A percentile compares a stretch with the other conserved stretches of the same genome.
Evolutionary conservation across 2,329 filamentous ascomycete species (phyloP).

Genomic region (Aspergillus pseudoterreus): DNA sequence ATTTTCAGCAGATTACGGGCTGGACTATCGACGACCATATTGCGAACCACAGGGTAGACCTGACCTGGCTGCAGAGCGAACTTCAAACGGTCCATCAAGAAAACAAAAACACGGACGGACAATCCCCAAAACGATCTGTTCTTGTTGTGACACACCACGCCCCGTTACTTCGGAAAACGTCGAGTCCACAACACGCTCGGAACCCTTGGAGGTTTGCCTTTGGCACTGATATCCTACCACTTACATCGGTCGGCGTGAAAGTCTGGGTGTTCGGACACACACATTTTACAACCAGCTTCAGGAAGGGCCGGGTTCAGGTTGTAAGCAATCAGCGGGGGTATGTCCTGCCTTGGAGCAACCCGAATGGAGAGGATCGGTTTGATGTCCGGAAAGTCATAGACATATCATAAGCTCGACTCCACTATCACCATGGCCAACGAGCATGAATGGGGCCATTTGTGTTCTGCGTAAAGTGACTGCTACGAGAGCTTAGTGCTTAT

Average conservation of each 20-base stretch:
- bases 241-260: constrained; percentile 25
- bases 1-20: constrained; percentile 52
- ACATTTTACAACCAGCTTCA: constrained; percentile 42
- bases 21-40: constrained; percentile 55
- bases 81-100: constrained; percentile 21
- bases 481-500: no score
- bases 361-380: constrained; percentile 11
- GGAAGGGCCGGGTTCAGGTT: constrained; percentile 29
- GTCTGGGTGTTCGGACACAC: constrained; percentile 48
- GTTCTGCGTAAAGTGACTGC: no score
- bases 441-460: no score
- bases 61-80: constrained; percentile 48
- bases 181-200: constrained; percentile 47
- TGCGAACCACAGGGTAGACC: constrained; percentile 44
- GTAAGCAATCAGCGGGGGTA: constrained; percentile 46
- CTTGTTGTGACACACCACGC: constrained; percentile 58
- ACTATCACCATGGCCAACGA: no score
- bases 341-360: constrained; percentile 24
- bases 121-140: constrained; percentile 21
- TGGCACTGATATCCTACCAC: constrained; percentile 48
- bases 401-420: neutral
- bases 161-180: constrained; percentile 48
- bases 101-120: neutral
- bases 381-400: constrained; percentile 16
- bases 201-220: constrained; percentile 51